Evolutionary conservation across 2,329 filamentous ascomycete species (phyloP).

Genomic region (Microdochium paspali): DNA sequence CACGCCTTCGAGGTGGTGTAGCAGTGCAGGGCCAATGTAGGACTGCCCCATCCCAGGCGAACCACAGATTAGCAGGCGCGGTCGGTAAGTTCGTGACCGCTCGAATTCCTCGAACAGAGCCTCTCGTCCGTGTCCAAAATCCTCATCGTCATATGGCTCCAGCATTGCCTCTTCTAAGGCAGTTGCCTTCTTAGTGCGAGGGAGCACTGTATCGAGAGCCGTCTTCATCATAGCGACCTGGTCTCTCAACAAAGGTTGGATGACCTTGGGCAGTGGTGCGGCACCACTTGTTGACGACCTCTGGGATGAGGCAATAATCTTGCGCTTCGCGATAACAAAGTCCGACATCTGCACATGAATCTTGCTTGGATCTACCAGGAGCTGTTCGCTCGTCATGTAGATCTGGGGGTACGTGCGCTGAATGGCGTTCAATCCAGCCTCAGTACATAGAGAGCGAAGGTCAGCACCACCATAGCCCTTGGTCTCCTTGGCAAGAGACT

Average conservation of each 20-base stretch:
- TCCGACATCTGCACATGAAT: slow-evolving; percentile 87
- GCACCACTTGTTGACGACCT: slow-evolving; percentile 79
- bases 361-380: slow-evolving; percentile 74
- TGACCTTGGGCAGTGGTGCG: slow-evolving; percentile 64
- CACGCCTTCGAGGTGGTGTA: slow-evolving; percentile 87
- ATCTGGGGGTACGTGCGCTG: slow-evolving; percentile 95
- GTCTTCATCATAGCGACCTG: slow-evolving; percentile 62
- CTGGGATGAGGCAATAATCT: slow-evolving; percentile 91
- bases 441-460: slow-evolving; percentile 85
- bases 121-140: slow-evolving; percentile 79
- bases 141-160: slow-evolving; percentile 73
- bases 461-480: slow-evolving; percentile 97
- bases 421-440: slow-evolving; percentile 90
- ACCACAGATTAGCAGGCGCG: slow-evolving; percentile 77
- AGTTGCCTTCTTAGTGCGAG: slow-evolving; percentile 76
- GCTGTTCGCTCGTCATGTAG: slow-evolving; percentile 81
- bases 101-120: slow-evolving; percentile 72
- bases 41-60: slow-evolving; percentile 83
- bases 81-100: slow-evolving; percentile 76
- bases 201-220: slow-evolving; percentile 67
- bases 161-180: slow-evolving; percentile 91
- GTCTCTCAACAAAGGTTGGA: slow-evolving; percentile 71
- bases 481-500: slow-evolving; percentile 74
- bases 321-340: slow-evolving; percentile 95
- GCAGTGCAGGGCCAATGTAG: slow-evolving; percentile 74